Evolutionary conservation across 2,329 filamentous ascomycete species (phyloP).

Genomic region (Arthrobotrys pseudoclavata): DNA sequence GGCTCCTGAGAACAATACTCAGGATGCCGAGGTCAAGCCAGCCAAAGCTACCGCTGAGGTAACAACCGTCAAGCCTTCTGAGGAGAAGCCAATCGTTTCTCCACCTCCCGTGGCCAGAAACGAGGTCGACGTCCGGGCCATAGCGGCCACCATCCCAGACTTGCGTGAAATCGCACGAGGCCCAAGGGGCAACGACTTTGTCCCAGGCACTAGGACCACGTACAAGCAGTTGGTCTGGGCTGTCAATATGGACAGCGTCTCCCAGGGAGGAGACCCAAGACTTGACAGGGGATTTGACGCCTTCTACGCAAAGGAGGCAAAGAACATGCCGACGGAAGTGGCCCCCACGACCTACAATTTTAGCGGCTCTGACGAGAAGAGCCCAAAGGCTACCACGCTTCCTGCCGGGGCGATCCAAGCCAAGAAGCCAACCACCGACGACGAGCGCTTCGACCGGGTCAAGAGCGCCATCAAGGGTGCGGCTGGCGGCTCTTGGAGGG

Average conservation of each 20-base stretch:
- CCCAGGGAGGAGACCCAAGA: conserved; percentile 1
- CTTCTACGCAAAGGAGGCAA: conserved; percentile 1
- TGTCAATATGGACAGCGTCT: background rate
- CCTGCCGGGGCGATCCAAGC: background rate
- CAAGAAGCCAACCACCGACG: conserved; percentile 19
- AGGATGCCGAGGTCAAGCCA: conserved; percentile 15
- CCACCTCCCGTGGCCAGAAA: background rate
- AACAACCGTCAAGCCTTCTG: background rate
- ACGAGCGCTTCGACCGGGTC: conserved; percentile 31
- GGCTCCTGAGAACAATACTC: conserved; percentile 14
- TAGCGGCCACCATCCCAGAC: conserved; percentile 7
- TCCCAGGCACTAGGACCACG: conserved; percentile 25
- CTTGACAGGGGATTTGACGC: conserved; percentile 20
- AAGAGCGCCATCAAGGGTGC: conserved; percentile 32
- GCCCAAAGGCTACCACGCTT: conserved; percentile 2
- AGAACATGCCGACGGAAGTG: conserved; percentile 5
- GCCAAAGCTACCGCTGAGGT: background rate
- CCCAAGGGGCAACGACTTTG: background rate
- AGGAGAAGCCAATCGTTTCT: conserved; percentile 1
- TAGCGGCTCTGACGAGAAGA: background rate
- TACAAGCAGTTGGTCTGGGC: conserved; percentile 18
- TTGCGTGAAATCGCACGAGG: background rate
- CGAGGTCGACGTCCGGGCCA: background rate
- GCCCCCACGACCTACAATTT: conserved; percentile 3
- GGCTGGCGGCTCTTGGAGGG: conserved; percentile 26